These are phyloP conservation scores for Turritis glabra DNA, from an alignment of 345 rosid genomes.

Conservation along the genomic window DNA sequence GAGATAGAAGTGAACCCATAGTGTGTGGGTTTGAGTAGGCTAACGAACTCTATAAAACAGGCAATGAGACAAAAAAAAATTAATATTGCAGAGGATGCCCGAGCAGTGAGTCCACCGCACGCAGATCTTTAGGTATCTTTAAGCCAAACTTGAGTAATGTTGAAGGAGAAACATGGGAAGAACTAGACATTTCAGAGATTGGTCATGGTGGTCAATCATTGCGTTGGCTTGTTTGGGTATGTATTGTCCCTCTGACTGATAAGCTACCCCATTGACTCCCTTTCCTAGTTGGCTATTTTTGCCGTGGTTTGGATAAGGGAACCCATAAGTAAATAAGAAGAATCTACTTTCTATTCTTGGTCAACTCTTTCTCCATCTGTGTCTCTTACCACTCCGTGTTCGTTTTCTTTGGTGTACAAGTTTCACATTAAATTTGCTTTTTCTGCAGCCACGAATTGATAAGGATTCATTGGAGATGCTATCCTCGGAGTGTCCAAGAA, in stretches of 20 bases:
- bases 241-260: slow-evolving; percentile 22
- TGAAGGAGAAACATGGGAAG: slow-evolving; percentile 93
- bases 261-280: neutral
- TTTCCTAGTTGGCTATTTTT: neutral
- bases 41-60: slow-evolving; percentile 50
- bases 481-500: slow-evolving; percentile 69
- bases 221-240: slow-evolving; percentile 94
- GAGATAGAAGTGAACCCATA: slow-evolving; percentile 12
- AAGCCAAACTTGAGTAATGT: slow-evolving; percentile 71
- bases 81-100: slow-evolving; percentile 91
- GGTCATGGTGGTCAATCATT: slow-evolving; percentile 74
- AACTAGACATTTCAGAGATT: slow-evolving; percentile 68
- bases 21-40: slow-evolving; percentile 47
- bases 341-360: slow-evolving; percentile 15
- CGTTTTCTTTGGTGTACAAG: neutral
- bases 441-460: slow-evolving; percentile 71
- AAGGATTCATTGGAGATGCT: slow-evolving; percentile 58
- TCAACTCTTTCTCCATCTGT: neutral
- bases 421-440: neutral
- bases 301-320: neutral
- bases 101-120: slow-evolving; percentile 67
- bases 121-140: slow-evolving; percentile 62
- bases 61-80: slow-evolving; percentile 57
- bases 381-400: neutral
- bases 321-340: neutral